A percentile compares a stretch with the other conserved stretches of the same genome.
Conservation (phyloP, 2,329 filamentous ascomycete species). For the Leptographium lundbergii region DNA sequence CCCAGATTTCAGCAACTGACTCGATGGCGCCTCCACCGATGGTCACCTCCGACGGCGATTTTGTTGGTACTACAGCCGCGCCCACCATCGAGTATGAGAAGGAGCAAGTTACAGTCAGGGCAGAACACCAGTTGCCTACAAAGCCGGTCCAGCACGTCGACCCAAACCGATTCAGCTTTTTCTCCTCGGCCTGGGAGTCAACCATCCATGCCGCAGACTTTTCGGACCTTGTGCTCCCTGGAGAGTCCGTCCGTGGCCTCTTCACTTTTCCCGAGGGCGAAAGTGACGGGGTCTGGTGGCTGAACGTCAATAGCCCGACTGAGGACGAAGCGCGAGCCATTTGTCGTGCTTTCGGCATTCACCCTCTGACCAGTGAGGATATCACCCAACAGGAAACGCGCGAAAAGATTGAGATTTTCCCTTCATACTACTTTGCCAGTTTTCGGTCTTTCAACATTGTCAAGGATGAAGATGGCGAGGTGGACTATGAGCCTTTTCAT, state of each 20-base stretch:
- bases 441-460: slow-evolving; percentile 85
- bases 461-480: slow-evolving; percentile 62
- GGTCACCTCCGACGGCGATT: slow-evolving; percentile 42
- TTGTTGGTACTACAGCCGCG: slow-evolving; percentile 39
- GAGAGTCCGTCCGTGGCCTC: slow-evolving; percentile 78
- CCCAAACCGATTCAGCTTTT: slow-evolving; percentile 85
- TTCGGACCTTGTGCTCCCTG: slow-evolving; percentile 76
- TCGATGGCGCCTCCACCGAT: slow-evolving; percentile 22
- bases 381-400: slow-evolving; percentile 90
- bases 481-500: slow-evolving; percentile 89
- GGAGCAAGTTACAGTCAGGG: slow-evolving; percentile 20
- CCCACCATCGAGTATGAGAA: slow-evolving; percentile 37
- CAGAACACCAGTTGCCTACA: slow-evolving; percentile 21
- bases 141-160: slow-evolving; percentile 31
- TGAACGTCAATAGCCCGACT: slow-evolving; percentile 83
- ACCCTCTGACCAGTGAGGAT: slow-evolving; percentile 91
- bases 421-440: slow-evolving; percentile 94
- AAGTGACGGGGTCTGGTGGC: slow-evolving; percentile 87
- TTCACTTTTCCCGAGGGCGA: slow-evolving; percentile 57
- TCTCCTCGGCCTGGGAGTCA: slow-evolving; percentile 87
- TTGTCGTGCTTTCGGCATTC: slow-evolving; percentile 88
- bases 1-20: slow-evolving; percentile 18
- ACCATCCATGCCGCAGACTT: slow-evolving; percentile 86
- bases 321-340: slow-evolving; percentile 80
- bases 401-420: slow-evolving; percentile 97